Conservation (phyloP, 345 rosid species). For the Tarenaya hassleriana region DNA sequence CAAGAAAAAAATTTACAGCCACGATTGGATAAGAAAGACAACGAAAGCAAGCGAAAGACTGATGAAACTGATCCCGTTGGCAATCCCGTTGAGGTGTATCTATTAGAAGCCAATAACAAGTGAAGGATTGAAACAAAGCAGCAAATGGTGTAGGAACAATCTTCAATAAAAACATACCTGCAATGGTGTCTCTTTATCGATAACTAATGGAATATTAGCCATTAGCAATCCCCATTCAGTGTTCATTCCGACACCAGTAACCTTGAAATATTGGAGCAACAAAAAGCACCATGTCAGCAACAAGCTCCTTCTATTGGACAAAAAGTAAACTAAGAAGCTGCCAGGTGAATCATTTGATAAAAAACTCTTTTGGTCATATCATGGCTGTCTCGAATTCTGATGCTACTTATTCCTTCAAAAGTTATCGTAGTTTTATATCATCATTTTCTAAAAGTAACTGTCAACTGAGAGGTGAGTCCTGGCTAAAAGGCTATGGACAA, state of each 20-base stretch:
- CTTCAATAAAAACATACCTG: conserved; percentile 53
- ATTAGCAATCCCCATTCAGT: conserved; percentile 81
- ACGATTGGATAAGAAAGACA: conserved; percentile 51
- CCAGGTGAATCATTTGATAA: too few species aligned
- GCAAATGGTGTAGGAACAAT: neutral
- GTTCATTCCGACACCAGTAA: conserved; percentile 89
- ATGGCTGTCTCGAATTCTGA: too few species aligned
- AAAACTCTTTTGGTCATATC: too few species aligned
- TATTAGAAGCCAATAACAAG: conserved; percentile 22
- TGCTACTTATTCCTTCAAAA: too few species aligned
- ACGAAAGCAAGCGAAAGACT: conserved; percentile 54
- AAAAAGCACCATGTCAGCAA: neutral
- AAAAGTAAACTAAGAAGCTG: neutral
- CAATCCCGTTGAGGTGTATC: conserved; percentile 70
- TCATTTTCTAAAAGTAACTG: too few species aligned
- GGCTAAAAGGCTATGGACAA: too few species aligned
- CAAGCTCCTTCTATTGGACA: neutral
- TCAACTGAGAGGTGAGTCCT: too few species aligned
- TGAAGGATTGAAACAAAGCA: conserved; percentile 14
- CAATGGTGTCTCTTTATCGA: conserved; percentile 86
- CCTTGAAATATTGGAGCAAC: conserved; percentile 35
- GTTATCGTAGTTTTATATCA: too few species aligned
- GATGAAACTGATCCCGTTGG: conserved; percentile 58
- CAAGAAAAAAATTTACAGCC: conserved; percentile 37
- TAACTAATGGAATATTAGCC: conserved; percentile 69